Percentiles rank a stretch among this genome's conserved stretches.
phyloP scores from a whole-genome alignment of 2,329 filamentous ascomycete species.

The Exophiala bonariae region DNA sequence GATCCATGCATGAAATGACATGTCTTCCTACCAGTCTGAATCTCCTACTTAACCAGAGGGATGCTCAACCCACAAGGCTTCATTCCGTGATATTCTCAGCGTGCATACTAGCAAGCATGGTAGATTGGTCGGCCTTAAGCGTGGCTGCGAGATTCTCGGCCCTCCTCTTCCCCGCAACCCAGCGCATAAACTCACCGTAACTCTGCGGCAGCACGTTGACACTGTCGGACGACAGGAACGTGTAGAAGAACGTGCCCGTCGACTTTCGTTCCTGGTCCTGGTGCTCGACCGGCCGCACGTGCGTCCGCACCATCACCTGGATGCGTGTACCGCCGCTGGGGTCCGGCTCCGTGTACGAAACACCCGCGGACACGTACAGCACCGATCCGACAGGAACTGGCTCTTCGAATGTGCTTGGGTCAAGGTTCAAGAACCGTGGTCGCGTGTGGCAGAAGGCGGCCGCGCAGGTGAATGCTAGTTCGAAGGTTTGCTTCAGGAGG shows the following conservation, averaged over 20 bases:
- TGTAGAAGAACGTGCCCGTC: constrained; percentile 76
- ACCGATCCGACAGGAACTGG: constrained; percentile 74
- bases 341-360: constrained; percentile 70
- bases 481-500: constrained; percentile 72
- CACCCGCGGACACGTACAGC: constrained; percentile 69
- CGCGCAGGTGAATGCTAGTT: constrained; percentile 73
- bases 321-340: constrained; percentile 58
- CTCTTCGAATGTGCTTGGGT: constrained; percentile 73
- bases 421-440: constrained; percentile 70
- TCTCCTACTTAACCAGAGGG: too few relatives aligned
- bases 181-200: constrained; percentile 66
- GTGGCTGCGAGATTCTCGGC: constrained; percentile 54
- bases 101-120: constrained; percentile 13
- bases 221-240: constrained; percentile 65
- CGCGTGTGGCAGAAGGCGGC: constrained; percentile 69
- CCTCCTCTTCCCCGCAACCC: constrained; percentile 60
- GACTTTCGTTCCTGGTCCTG: constrained; percentile 58
- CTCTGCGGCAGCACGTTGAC: constrained; percentile 66
- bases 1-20: too few relatives aligned
- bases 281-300: constrained; percentile 71
- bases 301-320: constrained; percentile 70
- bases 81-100: constrained; percentile 22
- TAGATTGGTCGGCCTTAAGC: constrained; percentile 27
- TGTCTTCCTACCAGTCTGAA: too few relatives aligned
- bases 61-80: neutral